Percentiles rank a stretch among this genome's conserved stretches.
These are phyloP conservation scores for Triticum timopheevii DNA, from an alignment of 176 grass and related monocot species.

Conservation along the genomic window DNA sequence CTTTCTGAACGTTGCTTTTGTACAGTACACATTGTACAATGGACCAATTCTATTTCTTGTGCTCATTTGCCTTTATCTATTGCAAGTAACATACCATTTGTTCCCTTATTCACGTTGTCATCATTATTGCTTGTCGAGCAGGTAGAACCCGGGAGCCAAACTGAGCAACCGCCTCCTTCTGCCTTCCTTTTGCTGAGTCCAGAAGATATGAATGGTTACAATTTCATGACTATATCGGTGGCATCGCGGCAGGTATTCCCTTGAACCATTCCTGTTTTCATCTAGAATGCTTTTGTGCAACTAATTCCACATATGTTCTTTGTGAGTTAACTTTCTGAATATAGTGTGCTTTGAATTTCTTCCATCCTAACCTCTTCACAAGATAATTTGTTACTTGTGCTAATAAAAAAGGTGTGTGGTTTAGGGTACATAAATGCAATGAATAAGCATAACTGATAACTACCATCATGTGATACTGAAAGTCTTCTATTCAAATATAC, in stretches of 20 bases:
- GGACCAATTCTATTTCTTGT: not conserved
- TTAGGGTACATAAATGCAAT: not conserved
- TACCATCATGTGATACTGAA: not conserved
- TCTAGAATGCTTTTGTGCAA: constrained; percentile 19
- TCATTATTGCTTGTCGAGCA: constrained; percentile 35
- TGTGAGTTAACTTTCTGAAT: not conserved
- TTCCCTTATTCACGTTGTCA: not conserved
- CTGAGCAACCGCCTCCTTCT: constrained; percentile 91
- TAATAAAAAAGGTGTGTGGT: not conserved
- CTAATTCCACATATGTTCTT: constrained; percentile 15
- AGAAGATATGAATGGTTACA: constrained; percentile 74
- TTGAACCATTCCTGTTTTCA: constrained; percentile 32
- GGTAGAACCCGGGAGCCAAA: constrained; percentile 99
- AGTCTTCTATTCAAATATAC: not conserved
- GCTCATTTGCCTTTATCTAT: not conserved
- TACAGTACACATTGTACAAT: not conserved
- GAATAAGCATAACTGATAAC: constrained; percentile 1
- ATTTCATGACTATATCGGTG: constrained; percentile 89
- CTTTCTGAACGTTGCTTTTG: not conserved
- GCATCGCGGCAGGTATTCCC: constrained; percentile 79
- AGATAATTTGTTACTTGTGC: not conserved
- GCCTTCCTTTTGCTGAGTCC: constrained; percentile 82
- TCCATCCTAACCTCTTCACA: not conserved
- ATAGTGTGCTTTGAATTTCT: not conserved
- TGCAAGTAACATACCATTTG: not conserved